These are phyloP conservation scores for Boehmeria nivea DNA, from an alignment of 306 rosid genomes.

Conservation along the genomic window DNA sequence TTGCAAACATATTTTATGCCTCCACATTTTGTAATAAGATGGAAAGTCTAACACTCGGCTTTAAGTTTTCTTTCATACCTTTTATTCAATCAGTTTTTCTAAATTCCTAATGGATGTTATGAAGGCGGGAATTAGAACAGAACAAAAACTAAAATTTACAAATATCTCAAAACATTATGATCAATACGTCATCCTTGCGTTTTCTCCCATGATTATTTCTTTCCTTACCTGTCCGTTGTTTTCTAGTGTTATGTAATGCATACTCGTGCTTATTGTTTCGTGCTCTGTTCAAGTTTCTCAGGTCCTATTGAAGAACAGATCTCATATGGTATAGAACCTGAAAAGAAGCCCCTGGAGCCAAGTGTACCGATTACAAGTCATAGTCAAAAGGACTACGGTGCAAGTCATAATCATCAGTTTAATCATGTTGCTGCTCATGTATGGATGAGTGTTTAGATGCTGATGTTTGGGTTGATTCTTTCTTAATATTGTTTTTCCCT, in stretches of 20 bases:
- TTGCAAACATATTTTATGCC: neutral
- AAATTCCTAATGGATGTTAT: too few relatives aligned
- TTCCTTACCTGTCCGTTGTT: constrained; percentile 18
- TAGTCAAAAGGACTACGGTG: constrained; percentile 44
- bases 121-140: too few relatives aligned
- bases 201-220: constrained; percentile 17
- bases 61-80: neutral
- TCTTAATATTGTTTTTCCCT: neutral
- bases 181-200: neutral
- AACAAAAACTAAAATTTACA: too few relatives aligned
- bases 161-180: too few relatives aligned
- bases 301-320: constrained; percentile 90
- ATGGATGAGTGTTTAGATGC: constrained; percentile 14
- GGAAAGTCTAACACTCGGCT: too few relatives aligned
- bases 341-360: constrained; percentile 55
- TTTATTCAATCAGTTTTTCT: too few relatives aligned
- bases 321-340: constrained; percentile 50
- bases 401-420: constrained; percentile 40
- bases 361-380: constrained; percentile 40
- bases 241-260: too few relatives aligned
- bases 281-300: constrained; percentile 99
- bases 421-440: constrained; percentile 48
- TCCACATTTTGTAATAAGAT: too few relatives aligned
- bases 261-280: constrained; percentile 73
- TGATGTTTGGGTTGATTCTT: constrained; percentile 20